Evolutionary conservation across 2,329 filamentous ascomycete genomes (phyloP), one percentile per base, ranked within the genome.

Genomic region (Colletotrichum sp.): DNA sequence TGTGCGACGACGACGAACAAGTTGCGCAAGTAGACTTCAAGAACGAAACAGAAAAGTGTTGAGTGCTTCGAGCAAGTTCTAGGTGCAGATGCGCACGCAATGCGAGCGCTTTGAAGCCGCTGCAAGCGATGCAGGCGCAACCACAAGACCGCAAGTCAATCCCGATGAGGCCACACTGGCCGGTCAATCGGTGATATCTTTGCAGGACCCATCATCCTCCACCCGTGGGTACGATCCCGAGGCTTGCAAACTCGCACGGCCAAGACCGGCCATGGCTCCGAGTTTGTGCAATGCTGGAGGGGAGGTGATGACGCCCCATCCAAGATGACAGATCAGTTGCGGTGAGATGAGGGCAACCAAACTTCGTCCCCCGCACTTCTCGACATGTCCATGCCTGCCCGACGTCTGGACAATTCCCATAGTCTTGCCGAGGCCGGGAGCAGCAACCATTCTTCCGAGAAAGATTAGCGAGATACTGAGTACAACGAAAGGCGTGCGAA

Each of bases 321-420:
- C 70, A 30, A 14, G 30, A 39, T 68, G 64, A 73, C 73, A 64
- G 70, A 75, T 75, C 70, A 75, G 63, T 73, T 73, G 64, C 73
- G 73, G 73, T 75, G 73, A 75, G 73, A 73, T 73, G 64, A 73
- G 59, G 24, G 66, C 52, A 30, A 67, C 68, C 68, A 67, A 55
- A 55, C 63, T 28, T 52, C 48, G 52, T 61, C 30, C 59, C 73
- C 70, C 73, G 65, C 73, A 68, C 14, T 55, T 52, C 21, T 60
- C 52, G n/a, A 55, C 6, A 9, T 57, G 13, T 34, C 12, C 59
- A 64, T 64, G 39, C n/a, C 26, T 59, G 57, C 28, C n/a, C 28
- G 18, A n/a, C 43, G 7, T 21, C 28, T 68, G 43, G 28, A 32
- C 18, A 34, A 52, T 48, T 72, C n/a, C 18, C 63, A 57, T 32